Evolutionary conservation across 106 monocot genomes (phyloP), one percentile per base, ranked within the genome.

Genomic region (Dioscorea zingiberensis): DNA sequence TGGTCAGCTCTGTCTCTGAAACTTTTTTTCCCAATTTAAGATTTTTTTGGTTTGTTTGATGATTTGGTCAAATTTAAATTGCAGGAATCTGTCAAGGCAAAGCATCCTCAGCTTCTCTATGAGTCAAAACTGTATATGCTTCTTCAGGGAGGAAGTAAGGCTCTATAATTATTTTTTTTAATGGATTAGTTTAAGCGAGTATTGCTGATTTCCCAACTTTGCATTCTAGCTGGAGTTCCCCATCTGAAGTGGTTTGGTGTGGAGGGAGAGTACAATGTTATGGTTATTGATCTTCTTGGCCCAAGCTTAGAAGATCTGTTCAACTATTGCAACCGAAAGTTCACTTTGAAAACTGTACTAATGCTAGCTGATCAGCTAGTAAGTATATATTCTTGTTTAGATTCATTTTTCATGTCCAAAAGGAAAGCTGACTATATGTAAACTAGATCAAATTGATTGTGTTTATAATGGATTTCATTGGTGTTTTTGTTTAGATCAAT

Each of bases 401-500:
- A 6, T 1, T 51, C 4, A 51, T 51, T 51, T 13, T 9, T 51
- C 51, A 4, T 51, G 15, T 51, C 51, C 51, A 18, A 38, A 38
- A 10, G 51, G 8, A 19, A 51, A 49, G 49, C 13, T 49, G 10
- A 18, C 10, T 7, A 49, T 18, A 16, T 47, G 16, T 5, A 51
- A 51, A 9, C 13, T 47, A 47, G 13, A 13, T 51, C 51, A 51
- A 18, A 51, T 51, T 16, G 51, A 51, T 19, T 19, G 1, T 18
- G 4, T 0, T 23, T 15, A 55, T 54, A 45, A 6, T 3, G 66
- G 27, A 16, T 24, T 57, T 61, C 47, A 19, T n/a, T 72, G 55
- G 53, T 76, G 19, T 71, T 77, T 63, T 25, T 72, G 5, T 59
- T 5, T 64, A 94, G 94, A 83, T 94, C 44, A 82, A 78, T 63